A percentile compares a stretch with the other conserved stretches of the same genome.
phyloP scores from a whole-genome alignment of 2,329 filamentous ascomycete genomes.

The Metarhizium brunneum region DNA sequence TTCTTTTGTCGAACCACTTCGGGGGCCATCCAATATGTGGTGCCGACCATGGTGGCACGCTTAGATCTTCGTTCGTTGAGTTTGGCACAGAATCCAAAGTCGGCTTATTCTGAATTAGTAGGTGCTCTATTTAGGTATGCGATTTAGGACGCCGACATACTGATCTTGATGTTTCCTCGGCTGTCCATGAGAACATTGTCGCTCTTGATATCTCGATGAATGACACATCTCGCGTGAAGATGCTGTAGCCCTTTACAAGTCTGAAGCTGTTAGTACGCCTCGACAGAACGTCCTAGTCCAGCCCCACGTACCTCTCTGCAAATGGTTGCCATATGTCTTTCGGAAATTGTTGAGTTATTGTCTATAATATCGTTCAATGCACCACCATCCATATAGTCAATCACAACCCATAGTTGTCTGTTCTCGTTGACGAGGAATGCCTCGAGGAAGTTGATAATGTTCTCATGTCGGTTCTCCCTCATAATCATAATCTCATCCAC shows the following conservation, averaged over 20 bases:
- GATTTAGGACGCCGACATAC: slow-evolving; percentile 42
- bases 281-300: not conserved
- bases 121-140: slow-evolving; percentile 13
- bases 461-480: slow-evolving; percentile 95
- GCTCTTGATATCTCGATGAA: slow-evolving; percentile 97
- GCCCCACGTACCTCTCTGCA: slow-evolving; percentile 68
- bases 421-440: slow-evolving; percentile 91
- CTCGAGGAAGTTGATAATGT: slow-evolving; percentile 97
- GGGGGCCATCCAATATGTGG: slow-evolving; percentile 98
- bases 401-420: slow-evolving; percentile 94
- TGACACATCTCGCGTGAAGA: slow-evolving; percentile 88
- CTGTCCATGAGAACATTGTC: slow-evolving; percentile 93
- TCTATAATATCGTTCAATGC: slow-evolving; percentile 96
- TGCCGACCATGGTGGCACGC: slow-evolving; percentile 96
- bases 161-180: slow-evolving; percentile 91
- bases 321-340: slow-evolving; percentile 94
- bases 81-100: slow-evolving; percentile 98
- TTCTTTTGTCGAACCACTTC: slow-evolving; percentile 98
- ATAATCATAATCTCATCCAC: slow-evolving; percentile 99
- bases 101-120: slow-evolving; percentile 44
- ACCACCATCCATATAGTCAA: slow-evolving; percentile 99
- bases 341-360: slow-evolving; percentile 83
- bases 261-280: slow-evolving; percentile 33
- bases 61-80: slow-evolving; percentile 92
- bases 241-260: slow-evolving; percentile 92